Evolutionary conservation across 1,139 yeast genomes (phyloP), one percentile per base, ranked within the genome.

Genomic region (Yamadazyma jaroonii): DNA sequence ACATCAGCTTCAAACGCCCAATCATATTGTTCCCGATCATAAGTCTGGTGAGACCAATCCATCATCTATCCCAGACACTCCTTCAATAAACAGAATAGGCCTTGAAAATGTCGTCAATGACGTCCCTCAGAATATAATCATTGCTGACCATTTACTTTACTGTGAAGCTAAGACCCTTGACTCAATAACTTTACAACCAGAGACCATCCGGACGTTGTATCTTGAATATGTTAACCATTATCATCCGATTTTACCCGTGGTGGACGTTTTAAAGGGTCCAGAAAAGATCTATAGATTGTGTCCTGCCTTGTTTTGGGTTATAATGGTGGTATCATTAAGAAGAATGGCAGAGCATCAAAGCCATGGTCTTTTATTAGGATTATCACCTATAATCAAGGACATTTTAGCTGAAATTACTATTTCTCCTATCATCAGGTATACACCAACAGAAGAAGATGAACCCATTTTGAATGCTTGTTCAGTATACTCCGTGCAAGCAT

Each of bases 401-500:
- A 78, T 88, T 4, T 63, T 89, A 32, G 89, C 95, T 0, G 96
- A 88, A 51, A 83, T 89, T 37, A 84, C 95, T 41, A 88, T 90
- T 23, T 81, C 94, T 2, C 97, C 97, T 2, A 86, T 89, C 36
- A 84, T 95, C 4, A 68, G 95, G 45, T 86, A 84, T 53, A 79
- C 82, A 20, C 92, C 95, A 0, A 69, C 78, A 8, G 86, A 79
- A 48, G 78, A 75, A 42, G 88, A 85, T 47, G 84, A 84, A 48
- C 95, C 96, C 1, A 77, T 85, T 9, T 68, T 86, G 52, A 90
- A 90, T 52, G 94, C 88, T 1, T 86, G 95, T 10, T 84, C 95
- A n/a, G 96, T 90, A 0, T 90, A 84, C 54, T 85, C 96, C 0
- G 97, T 90, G 1, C 98, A 92, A 57, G 97, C 97, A 0, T 84